These are phyloP conservation scores for Sclerotinia sclerotiorum DNA, from an alignment of 2,329 filamentous ascomycete genomes.

Conservation along the genomic window DNA sequence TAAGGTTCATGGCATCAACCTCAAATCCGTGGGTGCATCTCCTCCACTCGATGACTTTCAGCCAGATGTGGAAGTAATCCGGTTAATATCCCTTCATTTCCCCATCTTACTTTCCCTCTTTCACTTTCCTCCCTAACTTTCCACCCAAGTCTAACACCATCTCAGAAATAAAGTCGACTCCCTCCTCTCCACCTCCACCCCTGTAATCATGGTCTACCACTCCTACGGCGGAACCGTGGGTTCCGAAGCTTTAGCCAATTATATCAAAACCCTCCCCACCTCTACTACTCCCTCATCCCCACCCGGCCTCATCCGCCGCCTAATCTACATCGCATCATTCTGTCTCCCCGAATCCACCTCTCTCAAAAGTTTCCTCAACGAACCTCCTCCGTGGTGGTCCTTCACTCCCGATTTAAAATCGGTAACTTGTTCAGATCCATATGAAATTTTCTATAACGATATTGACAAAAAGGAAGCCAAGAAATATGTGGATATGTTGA, in stretches of 20 bases:
- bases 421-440: constrained; percentile 29
- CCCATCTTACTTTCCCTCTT: neutral
- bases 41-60: constrained; percentile 31
- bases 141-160: neutral
- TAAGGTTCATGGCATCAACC: constrained; percentile 27
- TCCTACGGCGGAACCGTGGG: constrained; percentile 44
- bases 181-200: constrained; percentile 43
- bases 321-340: constrained; percentile 25
- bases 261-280: constrained; percentile 14
- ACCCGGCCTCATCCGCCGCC: neutral
- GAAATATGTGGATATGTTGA: constrained; percentile 30
- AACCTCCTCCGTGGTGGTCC: constrained; percentile 28
- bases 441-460: constrained; percentile 43
- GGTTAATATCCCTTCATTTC: constrained; percentile 24
- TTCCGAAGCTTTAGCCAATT: constrained; percentile 42
- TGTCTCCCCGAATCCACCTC: constrained; percentile 27
- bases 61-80: constrained; percentile 43
- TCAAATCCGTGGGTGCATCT: constrained; percentile 28
- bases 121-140: neutral
- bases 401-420: constrained; percentile 8
- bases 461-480: constrained; percentile 34
- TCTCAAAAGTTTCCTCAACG: constrained; percentile 24
- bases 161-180: constrained; percentile 25
- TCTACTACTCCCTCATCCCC: neutral
- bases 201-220: constrained; percentile 44